phyloP scores from a whole-genome alignment of 2,329 filamentous ascomycete species.

The Cladosporium oxysporum region DNA sequence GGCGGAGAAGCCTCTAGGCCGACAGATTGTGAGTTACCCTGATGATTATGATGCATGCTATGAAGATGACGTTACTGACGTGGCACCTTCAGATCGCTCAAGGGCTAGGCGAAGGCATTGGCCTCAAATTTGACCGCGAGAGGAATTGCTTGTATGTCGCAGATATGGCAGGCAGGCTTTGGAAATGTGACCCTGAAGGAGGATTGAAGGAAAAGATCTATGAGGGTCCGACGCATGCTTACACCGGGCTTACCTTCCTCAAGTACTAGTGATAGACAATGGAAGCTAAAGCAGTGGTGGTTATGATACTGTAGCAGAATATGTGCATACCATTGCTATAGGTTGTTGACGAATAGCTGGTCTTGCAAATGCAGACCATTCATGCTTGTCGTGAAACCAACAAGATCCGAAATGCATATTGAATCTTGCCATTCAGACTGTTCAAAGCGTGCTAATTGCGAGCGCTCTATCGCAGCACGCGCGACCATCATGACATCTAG shows the following conservation, averaged over 20 bases:
- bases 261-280: constrained; percentile 10
- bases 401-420: neutral
- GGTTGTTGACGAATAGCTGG: neutral
- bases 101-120: constrained; percentile 22
- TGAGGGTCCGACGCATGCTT: constrained; percentile 18
- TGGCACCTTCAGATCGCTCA: constrained; percentile 24
- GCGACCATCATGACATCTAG: neutral
- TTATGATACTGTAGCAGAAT: neutral
- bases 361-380: neutral
- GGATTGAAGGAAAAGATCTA: constrained; percentile 21
- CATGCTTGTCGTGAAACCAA: neutral
- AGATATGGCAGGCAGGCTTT: constrained; percentile 21
- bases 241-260: constrained; percentile 22
- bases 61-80: neutral
- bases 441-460: neutral
- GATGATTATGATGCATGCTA: neutral
- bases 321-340: neutral
- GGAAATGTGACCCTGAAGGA: constrained; percentile 20
- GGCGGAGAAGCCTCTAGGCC: constrained; percentile 25
- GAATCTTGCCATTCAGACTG: neutral
- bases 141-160: constrained; percentile 21
- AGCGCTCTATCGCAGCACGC: neutral
- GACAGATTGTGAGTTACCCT: constrained; percentile 7
- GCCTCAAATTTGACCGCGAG: constrained; percentile 23
- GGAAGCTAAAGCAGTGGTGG: neutral